Percentiles rank a stretch among this genome's conserved stretches.
phyloP scores from a whole-genome alignment of 495 filamentous ascomycete genomes.

The Aspergillus conjunctus region DNA sequence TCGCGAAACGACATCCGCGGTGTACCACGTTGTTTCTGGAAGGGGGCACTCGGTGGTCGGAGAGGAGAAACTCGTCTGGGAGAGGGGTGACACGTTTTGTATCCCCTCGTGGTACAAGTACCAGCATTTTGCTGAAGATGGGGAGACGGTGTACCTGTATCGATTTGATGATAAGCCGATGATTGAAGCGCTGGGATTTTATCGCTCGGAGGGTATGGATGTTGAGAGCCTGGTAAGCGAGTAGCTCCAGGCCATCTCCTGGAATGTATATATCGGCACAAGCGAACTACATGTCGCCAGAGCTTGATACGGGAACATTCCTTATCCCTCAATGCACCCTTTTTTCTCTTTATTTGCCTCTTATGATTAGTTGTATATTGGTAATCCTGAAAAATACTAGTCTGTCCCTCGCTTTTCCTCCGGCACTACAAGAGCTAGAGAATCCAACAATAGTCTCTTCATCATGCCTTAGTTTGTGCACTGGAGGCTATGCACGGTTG shows the following conservation, averaged over 20 bases:
- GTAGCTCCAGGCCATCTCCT: conserved; percentile 1
- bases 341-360: no score
- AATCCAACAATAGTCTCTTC: no score
- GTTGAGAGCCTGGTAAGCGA: conserved; percentile 29
- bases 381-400: no score
- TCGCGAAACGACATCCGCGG: conserved; percentile 43
- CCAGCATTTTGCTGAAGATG: conserved; percentile 40
- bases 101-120: conserved; percentile 47
- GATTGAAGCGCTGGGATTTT: conserved; percentile 47
- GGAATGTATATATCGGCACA: no score
- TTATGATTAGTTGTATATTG: no score
- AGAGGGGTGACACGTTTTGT: conserved; percentile 47
- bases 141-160: conserved; percentile 46
- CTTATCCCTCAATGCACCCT: no score
- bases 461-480: no score
- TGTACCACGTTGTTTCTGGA: conserved; percentile 46
- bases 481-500: no score
- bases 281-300: no score
- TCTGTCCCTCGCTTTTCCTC: no score
- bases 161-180: conserved; percentile 52
- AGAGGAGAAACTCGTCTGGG: conserved; percentile 36
- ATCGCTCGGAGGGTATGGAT: conserved; percentile 41
- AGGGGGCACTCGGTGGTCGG: conserved; percentile 37
- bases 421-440: no score
- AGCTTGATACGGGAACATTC: no score